Evolutionary conservation across 192 early-diverging fungal species (phyloP), one percentile per base, ranked within the genome.

Genomic region (Umbelopsis ramanniana): DNA sequence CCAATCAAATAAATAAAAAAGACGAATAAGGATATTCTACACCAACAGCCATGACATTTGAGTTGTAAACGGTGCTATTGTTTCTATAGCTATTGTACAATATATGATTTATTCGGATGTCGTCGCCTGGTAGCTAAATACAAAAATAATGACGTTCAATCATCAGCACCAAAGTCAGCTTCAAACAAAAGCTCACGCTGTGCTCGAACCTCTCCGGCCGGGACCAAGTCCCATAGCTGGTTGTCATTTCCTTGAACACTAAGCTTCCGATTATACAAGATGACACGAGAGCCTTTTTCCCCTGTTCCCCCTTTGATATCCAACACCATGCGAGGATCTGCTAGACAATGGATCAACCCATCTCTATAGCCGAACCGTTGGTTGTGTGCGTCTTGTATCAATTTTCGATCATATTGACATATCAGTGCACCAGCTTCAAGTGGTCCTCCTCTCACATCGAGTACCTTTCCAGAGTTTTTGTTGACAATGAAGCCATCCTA

Each of bases 311-410:
- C 50, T 17, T 57, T 53, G 26, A 73, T 50, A 70, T 77, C 76
- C 54, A 77, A 38, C 3, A 77, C 76, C 67, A 77, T 69, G 26
- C 68, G 67, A 26, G 71, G 76, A 14, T 77, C 68, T 4, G 76
- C 66, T 9, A 77, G 24, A 7, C 66, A 66, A 24, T 73, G 68
- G 11, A 77, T 63, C 46, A 71, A 68, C 2, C 76, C 76, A 15
- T 60, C 35, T n/a, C 74, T 70, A 70, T 79, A 79, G 8, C 78
- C 78, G 38, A 74, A 79, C n/a, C 78, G 66, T 37, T 79, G 78
- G 29, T 75, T 72, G 17, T 75, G 57, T 40, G 78, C 76, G 53
- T 78, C 72, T 2, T 33, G 45, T 1, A 74, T 33, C 23, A 73
- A 26, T 29, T 78, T 78, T 33, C 76, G 72, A 40, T 74, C 72